phyloP scores from a whole-genome alignment of 2,329 filamentous ascomycete genomes.

The Phaeophleospora eucalypticola region DNA sequence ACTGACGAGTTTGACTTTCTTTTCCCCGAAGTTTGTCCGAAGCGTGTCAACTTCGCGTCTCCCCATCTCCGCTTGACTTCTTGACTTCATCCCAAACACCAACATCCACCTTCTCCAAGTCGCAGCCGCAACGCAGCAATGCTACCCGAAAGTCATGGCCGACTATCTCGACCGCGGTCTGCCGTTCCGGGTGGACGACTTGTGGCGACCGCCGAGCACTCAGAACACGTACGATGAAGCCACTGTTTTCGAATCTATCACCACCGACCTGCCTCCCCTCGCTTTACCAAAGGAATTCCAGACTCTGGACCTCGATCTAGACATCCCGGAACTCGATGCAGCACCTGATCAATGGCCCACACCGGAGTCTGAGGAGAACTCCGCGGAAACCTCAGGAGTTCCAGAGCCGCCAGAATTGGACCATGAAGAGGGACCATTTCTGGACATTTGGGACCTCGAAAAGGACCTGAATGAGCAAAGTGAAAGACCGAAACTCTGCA shows the following conservation, averaged over 20 bases:
- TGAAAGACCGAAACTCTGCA: conserved; percentile 46
- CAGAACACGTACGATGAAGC: conserved; percentile 6
- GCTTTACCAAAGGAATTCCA: background rate
- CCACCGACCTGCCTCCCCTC: conserved; percentile 2
- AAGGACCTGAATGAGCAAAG: conserved; percentile 31
- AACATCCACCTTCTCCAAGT: background rate
- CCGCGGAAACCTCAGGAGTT: too few species aligned
- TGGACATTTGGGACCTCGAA: conserved; percentile 35
- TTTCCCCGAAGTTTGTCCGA: too few species aligned
- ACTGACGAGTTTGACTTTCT: too few species aligned
- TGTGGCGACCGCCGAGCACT: conserved; percentile 20
- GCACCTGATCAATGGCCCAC: too few species aligned
- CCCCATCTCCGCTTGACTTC: too few species aligned
- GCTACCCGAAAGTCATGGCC: conserved; percentile 10
- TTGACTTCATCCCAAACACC: too few species aligned
- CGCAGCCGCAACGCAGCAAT: background rate
- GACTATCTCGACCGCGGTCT: conserved; percentile 12
- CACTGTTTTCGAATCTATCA: conserved; percentile 15
- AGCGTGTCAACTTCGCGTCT: conserved; percentile 2
- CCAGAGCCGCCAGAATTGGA: too few species aligned
- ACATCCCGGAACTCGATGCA: conserved; percentile 15
- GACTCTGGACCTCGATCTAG: conserved; percentile 11
- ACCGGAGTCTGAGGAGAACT: too few species aligned
- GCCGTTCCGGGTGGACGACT: conserved; percentile 22
- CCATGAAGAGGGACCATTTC: background rate